phyloP scores from a whole-genome alignment of 768 basidiomycete genomes.

The Lepiota brunneoincarnata region DNA sequence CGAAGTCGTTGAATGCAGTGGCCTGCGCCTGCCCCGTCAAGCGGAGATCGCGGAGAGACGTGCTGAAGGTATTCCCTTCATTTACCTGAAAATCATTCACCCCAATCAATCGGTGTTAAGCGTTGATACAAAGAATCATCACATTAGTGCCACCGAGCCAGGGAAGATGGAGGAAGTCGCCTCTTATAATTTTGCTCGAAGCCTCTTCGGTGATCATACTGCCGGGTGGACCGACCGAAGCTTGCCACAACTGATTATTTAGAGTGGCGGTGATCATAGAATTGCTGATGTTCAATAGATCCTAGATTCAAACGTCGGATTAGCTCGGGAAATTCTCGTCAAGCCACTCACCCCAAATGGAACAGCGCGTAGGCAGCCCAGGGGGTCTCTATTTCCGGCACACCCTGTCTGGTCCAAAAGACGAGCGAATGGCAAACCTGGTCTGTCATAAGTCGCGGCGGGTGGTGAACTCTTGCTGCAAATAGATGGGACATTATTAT shows the following conservation, averaged over 20 bases:
- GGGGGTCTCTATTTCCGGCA: slow-evolving; percentile 30
- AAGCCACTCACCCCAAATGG: slow-evolving; percentile 36
- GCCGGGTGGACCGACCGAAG: slow-evolving; percentile 47
- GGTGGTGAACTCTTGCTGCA: slow-evolving; percentile 49
- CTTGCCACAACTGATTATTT: slow-evolving; percentile 57
- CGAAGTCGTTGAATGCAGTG: slow-evolving; percentile 43
- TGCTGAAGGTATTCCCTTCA: slow-evolving; percentile 48
- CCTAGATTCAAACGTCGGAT: slow-evolving; percentile 27
- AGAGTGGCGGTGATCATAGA: slow-evolving; percentile 40
- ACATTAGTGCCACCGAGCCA: slow-evolving; percentile 59
- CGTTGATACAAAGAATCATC: slow-evolving; percentile 12
- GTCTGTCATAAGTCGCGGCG: slow-evolving; percentile 44
- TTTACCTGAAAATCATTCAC: slow-evolving; percentile 35
- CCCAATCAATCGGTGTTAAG: neutral
- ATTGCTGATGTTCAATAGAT: slow-evolving; percentile 46
- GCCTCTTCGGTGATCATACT: slow-evolving; percentile 47
- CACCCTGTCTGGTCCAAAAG: slow-evolving; percentile 47
- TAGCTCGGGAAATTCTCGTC: neutral
- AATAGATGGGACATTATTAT: neutral
- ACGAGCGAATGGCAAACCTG: slow-evolving; percentile 48
- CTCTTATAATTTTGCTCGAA: slow-evolving; percentile 40
- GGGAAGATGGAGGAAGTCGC: slow-evolving; percentile 52
- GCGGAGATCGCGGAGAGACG: slow-evolving; percentile 33
- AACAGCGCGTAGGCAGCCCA: slow-evolving; percentile 43
- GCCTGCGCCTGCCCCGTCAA: slow-evolving; percentile 39